Evolutionary conservation across 2,329 filamentous ascomycete species (phyloP), one percentile per base, ranked within the genome.

Genomic region (Coniochaeta sp.): DNA sequence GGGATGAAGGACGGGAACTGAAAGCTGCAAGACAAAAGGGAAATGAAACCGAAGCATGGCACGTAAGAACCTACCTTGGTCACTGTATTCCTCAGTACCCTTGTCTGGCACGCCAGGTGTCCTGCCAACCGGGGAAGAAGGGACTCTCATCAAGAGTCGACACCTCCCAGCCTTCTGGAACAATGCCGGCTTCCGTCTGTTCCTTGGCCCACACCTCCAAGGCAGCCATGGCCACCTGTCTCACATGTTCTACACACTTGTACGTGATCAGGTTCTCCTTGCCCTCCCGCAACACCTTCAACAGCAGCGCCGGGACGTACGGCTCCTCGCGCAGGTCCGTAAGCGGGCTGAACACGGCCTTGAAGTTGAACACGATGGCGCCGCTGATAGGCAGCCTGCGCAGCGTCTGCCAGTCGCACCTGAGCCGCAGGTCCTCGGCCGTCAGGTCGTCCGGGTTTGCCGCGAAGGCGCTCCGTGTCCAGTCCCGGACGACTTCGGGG

Each of bases 371-470:
- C 0, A 91, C 83, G 1, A 96, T 77, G 0, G 82, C 88, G 0
- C 84, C 90, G 0, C 88, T 91, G 0, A 96, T 77, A 0, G 91
- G 91, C 0, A 96, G 75, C 2, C 91, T 84, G 1, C 91, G 85
- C 4, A 96, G 76, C 0, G 91, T 96, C 73, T 96, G 92, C 90
- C 91, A 96, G 71, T 96, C 91, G 1, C 95, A 90, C 4, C 91
- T 83, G 1, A 96, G 76, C 62, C 88, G 77, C 63, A 89, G 78
- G 36, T 89, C 82, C 0, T 83, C 78, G 2, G 85, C 69, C 0
- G 73, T 75, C 6, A 93, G 75, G 2, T 61, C 59, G 17, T 63
- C 66, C 8, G 65, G 62, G 22, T 76, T 73, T 55, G 83, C 77
- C 63, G 93, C 89, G 0, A 74, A 70, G 0, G 79, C 74, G 19